Base-by-base conservation (phyloP, 495 filamentous ascomycete species). In the Lasiosphaeria ovina region DNA sequence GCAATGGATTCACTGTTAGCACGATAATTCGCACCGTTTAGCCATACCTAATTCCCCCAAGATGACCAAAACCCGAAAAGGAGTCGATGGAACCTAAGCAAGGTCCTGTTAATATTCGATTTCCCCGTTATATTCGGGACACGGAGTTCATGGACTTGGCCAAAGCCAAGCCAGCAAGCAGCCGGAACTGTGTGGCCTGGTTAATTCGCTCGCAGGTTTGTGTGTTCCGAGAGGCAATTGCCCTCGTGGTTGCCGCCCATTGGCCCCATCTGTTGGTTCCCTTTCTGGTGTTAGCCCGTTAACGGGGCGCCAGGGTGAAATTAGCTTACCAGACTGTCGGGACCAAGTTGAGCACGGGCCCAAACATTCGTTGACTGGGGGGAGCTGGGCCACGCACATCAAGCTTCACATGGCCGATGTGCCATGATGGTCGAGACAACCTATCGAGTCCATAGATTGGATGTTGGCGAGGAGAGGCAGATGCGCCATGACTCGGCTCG, bases 241-340 rank as follows among this genome's bases (percentile, higher is more conserved):
- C 11, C 12, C 42, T 45, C 42, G 11, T 14, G 44, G 44, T 5
- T 11, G 44, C 44, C 12, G 12, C 11, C 12, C 8, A 45, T 45
- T 45, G 42, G 42, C 11, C 42, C n/a, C n/a, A 14, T 11, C 16
- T 47, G 5, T 9, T 5, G 44, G 8, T 42, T 12, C 38, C 12
- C 12, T 42, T 42, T 42, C 38, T 42, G 7, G 7, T 42, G 12
- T 42, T 11, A 47, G 12, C 44, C 12, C 12, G 1, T n/a, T n/a
- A 47, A 9, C 44, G 44, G 44, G 44, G 7, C 16, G 16, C 8
- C 6, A 14, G 44, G 44, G 44, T 47, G 4, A 47, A 45, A 47
- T 47, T 47, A 47, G 44, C 44, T 47, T 47, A 47, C 44, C 44
- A 47, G 44, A 47, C 44, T 47, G 44, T 47, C 44, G 44, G 44